Evolutionary conservation across 1,284 basidiomycete species (phyloP).

Genomic region (Ustilago curta): DNA sequence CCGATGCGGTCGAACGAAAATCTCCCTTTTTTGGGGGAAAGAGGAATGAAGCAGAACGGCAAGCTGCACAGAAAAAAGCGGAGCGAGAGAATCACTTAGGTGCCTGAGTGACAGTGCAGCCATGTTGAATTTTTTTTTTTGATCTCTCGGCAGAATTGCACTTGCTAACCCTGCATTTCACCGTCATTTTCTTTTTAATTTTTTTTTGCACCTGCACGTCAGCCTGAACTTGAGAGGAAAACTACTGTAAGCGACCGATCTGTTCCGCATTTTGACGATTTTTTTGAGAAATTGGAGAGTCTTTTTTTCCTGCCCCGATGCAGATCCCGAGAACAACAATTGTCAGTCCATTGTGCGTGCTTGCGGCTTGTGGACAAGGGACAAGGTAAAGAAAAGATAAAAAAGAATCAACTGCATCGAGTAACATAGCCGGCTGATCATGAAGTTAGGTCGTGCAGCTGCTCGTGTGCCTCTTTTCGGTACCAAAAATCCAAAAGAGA

Average conservation of each 20-base stretch:
- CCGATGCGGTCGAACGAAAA: constrained; percentile 4
- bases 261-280: constrained; percentile 11
- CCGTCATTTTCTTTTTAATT: neutral
- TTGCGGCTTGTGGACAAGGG: too few species aligned
- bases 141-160: too few species aligned
- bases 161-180: neutral
- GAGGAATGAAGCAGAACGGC: too few species aligned
- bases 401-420: too few species aligned
- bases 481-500: too few species aligned
- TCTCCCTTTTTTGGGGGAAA: too few species aligned
- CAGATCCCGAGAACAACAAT: constrained; percentile 6
- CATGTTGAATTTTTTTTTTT: neutral
- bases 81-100: neutral
- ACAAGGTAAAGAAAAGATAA: too few species aligned
- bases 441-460: too few species aligned
- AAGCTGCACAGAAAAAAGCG: neutral
- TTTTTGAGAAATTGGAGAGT: neutral
- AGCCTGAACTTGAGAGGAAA: neutral
- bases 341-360: neutral
- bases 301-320: constrained; percentile 2
- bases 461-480: too few species aligned
- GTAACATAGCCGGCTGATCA: too few species aligned
- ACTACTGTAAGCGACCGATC: neutral
- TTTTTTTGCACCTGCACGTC: neutral
- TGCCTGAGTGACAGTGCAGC: constrained; percentile 13